Percentiles rank a stretch among this genome's conserved stretches.
Evolutionary conservation across 768 basidiomycete species (phyloP).

Genomic region (Goffeauzyma gilvescens): DNA sequence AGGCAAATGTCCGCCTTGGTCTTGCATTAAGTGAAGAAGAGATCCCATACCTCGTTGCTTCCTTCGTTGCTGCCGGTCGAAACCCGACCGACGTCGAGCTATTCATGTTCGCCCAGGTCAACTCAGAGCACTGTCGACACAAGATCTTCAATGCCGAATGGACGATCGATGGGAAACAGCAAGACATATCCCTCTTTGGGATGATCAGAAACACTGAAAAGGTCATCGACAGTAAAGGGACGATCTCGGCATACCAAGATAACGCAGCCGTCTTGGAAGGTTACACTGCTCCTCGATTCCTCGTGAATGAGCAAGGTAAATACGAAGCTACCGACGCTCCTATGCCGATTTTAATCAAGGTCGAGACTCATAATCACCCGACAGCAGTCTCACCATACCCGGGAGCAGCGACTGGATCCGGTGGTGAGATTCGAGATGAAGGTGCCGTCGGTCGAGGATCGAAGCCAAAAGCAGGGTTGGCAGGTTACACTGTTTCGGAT

Average conservation of each 20-base stretch:
- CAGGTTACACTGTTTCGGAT: conserved; percentile 85
- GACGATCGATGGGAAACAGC: conserved; percentile 55
- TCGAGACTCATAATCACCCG: conserved; percentile 98
- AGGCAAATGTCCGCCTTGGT: conserved; percentile 67
- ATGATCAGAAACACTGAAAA: conserved; percentile 96
- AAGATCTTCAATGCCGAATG: conserved; percentile 98
- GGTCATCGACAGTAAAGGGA: conserved; percentile 45
- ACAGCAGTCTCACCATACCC: conserved; percentile 96
- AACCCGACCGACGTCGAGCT: conserved; percentile 93
- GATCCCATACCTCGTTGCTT: conserved; percentile 75
- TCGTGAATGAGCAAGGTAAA: conserved; percentile 33
- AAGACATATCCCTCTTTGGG: conserved; percentile 63
- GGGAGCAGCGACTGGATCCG: conserved; percentile 95
- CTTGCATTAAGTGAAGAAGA: conserved; percentile 78
- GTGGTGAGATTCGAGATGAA: conserved; percentile 95
- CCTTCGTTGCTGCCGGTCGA: conserved; percentile 63
- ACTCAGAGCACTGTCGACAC: conserved; percentile 98
- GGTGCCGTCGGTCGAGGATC: conserved; percentile 89
- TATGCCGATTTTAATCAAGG: conserved; percentile 83
- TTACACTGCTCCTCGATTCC: conserved; percentile 54
- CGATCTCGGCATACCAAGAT: conserved; percentile 91
- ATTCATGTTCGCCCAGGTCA: conserved; percentile 99
- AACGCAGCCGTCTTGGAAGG: conserved; percentile 91
- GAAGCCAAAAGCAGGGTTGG: conserved; percentile 82
- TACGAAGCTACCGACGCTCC: conserved; percentile 49